Evolutionary conservation across 2,329 filamentous ascomycete genomes (phyloP).

Genomic region (Hypomyces rosellus): DNA sequence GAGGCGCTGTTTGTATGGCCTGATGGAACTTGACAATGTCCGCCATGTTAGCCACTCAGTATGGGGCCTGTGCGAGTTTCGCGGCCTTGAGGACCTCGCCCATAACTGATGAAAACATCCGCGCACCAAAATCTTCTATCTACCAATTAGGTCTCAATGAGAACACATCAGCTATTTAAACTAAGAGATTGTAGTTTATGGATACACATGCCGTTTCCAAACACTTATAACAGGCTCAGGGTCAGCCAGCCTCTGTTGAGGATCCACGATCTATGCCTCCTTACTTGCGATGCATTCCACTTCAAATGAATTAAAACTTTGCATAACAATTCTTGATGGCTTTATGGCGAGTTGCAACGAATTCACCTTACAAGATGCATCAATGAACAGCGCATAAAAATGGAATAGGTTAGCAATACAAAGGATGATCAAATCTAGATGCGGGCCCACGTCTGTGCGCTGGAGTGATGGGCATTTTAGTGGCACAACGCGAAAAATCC

Average conservation of each 20-base stretch:
- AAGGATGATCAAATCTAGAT: background rate
- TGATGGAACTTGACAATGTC: background rate
- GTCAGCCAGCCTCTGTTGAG: background rate
- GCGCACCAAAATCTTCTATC: background rate
- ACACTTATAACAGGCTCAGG: background rate
- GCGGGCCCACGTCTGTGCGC: background rate
- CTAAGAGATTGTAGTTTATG: background rate
- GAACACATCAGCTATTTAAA: background rate
- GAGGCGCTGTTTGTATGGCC: background rate
- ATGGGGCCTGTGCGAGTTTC: background rate
- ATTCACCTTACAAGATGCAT: too few relatives aligned
- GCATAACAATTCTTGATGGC: too few relatives aligned
- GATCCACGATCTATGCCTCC: background rate
- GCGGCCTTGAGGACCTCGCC: background rate
- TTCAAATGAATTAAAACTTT: too few relatives aligned
- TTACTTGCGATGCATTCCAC: background rate
- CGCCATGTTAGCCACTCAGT: background rate
- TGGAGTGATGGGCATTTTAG: background rate
- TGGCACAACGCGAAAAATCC: conserved; percentile 6
- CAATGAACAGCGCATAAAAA: too few relatives aligned
- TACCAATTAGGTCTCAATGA: background rate
- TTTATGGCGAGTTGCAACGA: too few relatives aligned
- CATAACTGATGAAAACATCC: background rate
- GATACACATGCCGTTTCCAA: background rate
- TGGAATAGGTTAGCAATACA: too few relatives aligned